Base-by-base conservation (phyloP, 345 rosid genomes). In the Gossypium arboreum region DNA sequence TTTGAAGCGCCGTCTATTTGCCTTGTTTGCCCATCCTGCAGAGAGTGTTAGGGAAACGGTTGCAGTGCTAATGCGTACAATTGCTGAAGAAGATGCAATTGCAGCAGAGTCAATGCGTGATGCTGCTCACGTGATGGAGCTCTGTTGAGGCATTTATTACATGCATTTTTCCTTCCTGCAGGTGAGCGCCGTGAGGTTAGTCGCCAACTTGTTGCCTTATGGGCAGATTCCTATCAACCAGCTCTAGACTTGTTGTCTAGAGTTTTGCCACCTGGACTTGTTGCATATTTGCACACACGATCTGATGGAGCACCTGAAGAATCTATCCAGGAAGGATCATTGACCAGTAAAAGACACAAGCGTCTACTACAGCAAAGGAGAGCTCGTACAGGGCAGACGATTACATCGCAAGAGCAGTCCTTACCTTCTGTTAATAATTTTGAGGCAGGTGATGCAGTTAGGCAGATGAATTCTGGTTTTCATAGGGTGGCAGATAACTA, bases 151-250 rank as follows among this genome's bases (percentile, higher is more conserved):
- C 99, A 95, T 85, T 85, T 95, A 73, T 87, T 90, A 79, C 91
- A 93, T 83, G 97, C 97, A 17, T 95, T 90, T 84, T 89, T 84
- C 73, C 87, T 91, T 84, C 90, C 94, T 81, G 84, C 91, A 76
- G 97, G 96, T 76, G 99, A 95, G 88, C 90, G 97, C 8, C 90
- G 97, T 4, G 98, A 93, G 81, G 94, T 95, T 76, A 95, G 98
- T 85, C 89, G 88, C 76, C 99, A 95, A 84, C 99, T 95, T 88
- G 99, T 95, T 71, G 99, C 98, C 77, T 92, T 95, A 65, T 95
- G 99, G 99, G 99, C 99, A 12, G 99, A 95, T 86, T 95, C 99
- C 73, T 93, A 95, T 81, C 98, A 91, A 80, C 99, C 99, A 59
- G 96, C 99, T 73, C 82, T 93, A 73, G 92, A 90, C 75, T 81